Conservation (phyloP, 2,329 filamentous ascomycete genomes). For the Paecilomyces formosus region DNA sequence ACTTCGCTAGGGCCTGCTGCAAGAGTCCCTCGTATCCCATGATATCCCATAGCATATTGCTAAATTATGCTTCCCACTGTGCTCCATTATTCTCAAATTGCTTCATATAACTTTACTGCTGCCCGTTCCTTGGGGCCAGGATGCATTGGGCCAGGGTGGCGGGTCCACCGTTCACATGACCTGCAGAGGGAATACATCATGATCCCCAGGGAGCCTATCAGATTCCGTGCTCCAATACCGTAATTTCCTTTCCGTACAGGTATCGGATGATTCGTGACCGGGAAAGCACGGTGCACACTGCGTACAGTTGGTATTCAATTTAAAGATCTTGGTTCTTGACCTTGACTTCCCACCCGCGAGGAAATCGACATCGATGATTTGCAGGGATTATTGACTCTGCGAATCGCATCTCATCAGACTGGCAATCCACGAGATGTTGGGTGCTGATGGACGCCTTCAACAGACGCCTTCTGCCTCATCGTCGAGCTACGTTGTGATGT, state of each 20-base stretch:
- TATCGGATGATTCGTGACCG: not conserved
- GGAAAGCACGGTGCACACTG: not conserved
- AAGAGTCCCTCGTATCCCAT: not conserved
- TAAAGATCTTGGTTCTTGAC: not conserved
- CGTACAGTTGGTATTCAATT: not conserved
- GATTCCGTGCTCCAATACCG: not conserved
- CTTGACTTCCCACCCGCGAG: not conserved
- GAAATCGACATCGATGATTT: not conserved
- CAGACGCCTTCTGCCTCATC: not conserved
- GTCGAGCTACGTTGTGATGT: not conserved
- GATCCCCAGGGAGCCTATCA: not conserved
- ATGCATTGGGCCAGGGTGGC: not conserved
- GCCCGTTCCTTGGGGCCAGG: not conserved
- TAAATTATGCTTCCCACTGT: not conserved
- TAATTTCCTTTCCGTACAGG: not conserved
- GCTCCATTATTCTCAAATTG: not conserved
- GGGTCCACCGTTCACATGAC: not conserved
- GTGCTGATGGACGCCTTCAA: not conserved
- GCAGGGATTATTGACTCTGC: not conserved
- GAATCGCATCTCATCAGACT: not conserved
- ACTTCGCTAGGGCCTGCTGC: not conserved
- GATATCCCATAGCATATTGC: too few species aligned
- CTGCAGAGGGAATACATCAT: not conserved
- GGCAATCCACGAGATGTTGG: not conserved
- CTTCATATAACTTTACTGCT: not conserved